A percentile compares a stretch with the other conserved stretches of the same genome.
phyloP scores from a whole-genome alignment of 192 early-diverging fungal genomes.

The Mortierella hygrophila region DNA sequence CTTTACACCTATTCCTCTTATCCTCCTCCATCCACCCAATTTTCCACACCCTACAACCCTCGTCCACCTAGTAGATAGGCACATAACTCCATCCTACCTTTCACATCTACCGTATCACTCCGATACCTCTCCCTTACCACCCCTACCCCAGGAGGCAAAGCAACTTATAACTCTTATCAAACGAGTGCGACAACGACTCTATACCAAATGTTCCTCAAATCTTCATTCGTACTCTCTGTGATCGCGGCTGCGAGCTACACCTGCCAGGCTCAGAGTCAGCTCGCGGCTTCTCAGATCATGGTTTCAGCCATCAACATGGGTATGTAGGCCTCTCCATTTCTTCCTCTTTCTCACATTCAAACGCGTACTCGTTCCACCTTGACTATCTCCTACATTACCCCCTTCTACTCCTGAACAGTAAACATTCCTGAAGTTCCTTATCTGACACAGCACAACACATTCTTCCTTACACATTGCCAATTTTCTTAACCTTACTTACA shows the following conservation, averaged over 20 bases:
- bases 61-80: no score
- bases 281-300: conserved; percentile 10
- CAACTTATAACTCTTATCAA: not conserved
- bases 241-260: conserved; percentile 10
- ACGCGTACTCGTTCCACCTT: not conserved
- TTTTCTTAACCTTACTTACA: not conserved
- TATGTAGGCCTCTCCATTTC: not conserved
- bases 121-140: not conserved
- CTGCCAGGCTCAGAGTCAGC: not conserved
- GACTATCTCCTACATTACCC: not conserved
- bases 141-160: not conserved
- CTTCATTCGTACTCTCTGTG: not conserved
- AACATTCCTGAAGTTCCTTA: not conserved
- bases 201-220: conserved; percentile 13
- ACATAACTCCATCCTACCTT: no score
- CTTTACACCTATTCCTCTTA: not conserved
- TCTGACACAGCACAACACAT: not conserved
- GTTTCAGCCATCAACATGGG: conserved; percentile 3
- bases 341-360: not conserved
- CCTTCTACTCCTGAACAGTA: no score
- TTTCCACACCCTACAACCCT: not conserved
- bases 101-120: not conserved
- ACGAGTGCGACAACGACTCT: no score
- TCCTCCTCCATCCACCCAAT: not conserved
- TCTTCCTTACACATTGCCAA: not conserved